Percentiles rank a stretch among this genome's conserved stretches.
Evolutionary conservation across 83 land plant genomes (phyloP).

Genomic region (Diphasiastrum complanatum): DNA sequence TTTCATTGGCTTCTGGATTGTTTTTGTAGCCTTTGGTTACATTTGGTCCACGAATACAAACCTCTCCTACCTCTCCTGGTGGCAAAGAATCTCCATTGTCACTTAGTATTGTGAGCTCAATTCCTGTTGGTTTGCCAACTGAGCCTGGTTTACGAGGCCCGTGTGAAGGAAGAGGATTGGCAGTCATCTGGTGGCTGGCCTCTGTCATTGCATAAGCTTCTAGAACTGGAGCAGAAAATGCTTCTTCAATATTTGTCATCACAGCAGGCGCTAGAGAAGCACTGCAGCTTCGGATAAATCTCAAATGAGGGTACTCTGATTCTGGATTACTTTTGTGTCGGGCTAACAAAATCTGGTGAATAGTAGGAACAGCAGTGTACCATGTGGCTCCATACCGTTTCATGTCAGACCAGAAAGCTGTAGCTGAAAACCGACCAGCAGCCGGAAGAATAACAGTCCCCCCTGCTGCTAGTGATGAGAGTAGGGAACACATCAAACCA

Average conservation of each 20-base stretch:
- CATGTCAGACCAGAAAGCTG: constrained; percentile 89
- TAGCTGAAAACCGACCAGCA: constrained; percentile 86
- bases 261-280: constrained; percentile 73
- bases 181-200: constrained; percentile 83
- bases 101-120: constrained; percentile 62
- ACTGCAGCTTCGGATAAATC: constrained; percentile 82
- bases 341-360: constrained; percentile 87
- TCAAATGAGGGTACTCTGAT: constrained; percentile 62
- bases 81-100: constrained; percentile 42
- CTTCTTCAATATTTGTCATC: constrained; percentile 53
- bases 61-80: constrained; percentile 50
- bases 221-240: constrained; percentile 86
- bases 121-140: constrained; percentile 75
- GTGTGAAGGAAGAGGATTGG: constrained; percentile 76
- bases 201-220: constrained; percentile 99
- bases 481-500: constrained; percentile 67
- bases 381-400: constrained; percentile 54
- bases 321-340: constrained; percentile 55
- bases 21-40: constrained; percentile 84
- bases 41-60: constrained; percentile 79
- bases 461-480: constrained; percentile 71
- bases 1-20: constrained; percentile 78
- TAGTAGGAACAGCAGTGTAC: constrained; percentile 98
- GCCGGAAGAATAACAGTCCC: constrained; percentile 78
- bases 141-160: constrained; percentile 78